Evolutionary conservation across 805 yeast species (phyloP).

Genomic region (Nakazawaea siamensis): DNA sequence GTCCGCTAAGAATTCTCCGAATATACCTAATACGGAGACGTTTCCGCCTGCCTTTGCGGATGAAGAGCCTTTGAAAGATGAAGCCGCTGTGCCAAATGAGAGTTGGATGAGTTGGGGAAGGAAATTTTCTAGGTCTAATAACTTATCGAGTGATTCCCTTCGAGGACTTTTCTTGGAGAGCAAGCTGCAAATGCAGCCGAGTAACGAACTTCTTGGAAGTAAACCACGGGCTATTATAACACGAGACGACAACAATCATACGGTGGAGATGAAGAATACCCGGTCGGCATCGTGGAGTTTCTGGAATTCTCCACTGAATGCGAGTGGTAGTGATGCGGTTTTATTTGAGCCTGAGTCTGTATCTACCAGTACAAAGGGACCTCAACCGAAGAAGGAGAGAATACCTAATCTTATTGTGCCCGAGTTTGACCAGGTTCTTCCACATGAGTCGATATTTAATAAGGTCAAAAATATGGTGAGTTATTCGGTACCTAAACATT

Average conservation of each 20-base stretch:
- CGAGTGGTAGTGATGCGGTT: conserved; percentile 14
- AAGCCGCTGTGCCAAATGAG: conserved; percentile 2
- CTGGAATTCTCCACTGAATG: conserved; percentile 4
- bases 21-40: no score
- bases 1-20: no score
- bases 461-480: conserved; percentile 3
- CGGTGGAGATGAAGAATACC: conserved; percentile 3
- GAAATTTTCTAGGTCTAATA: conserved; percentile 5
- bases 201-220: conserved; percentile 2
- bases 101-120: conserved; percentile 10
- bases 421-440: conserved; percentile 18
- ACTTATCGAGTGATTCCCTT: conserved; percentile 9
- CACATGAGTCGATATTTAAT: conserved; percentile 12
- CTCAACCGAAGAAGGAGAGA: background rate
- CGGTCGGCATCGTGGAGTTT: conserved; percentile 10
- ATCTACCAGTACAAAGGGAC: conserved; percentile 10
- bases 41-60: background rate
- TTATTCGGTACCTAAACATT: conserved; percentile 4
- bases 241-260: conserved; percentile 1
- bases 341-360: conserved; percentile 16
- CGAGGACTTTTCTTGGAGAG: conserved; percentile 7
- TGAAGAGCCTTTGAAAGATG: background rate
- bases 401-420: conserved; percentile 22
- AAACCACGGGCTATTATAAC: conserved; percentile 7
- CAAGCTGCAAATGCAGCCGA: background rate